Evolutionary conservation across 441 rosid species (phyloP).

Genomic region (Syzygium malaccense): DNA sequence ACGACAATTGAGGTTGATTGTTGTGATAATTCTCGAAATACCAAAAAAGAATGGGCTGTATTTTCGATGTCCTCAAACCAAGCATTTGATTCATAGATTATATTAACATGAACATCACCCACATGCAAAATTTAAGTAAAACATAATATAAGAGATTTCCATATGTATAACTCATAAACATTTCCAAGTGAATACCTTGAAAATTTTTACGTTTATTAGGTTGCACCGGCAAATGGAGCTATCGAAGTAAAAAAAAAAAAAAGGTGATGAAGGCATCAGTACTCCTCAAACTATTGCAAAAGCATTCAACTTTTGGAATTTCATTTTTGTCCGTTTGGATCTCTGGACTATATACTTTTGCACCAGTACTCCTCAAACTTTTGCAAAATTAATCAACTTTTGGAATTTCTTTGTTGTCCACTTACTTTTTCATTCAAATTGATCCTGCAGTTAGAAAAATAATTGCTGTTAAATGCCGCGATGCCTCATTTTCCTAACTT

Average conservation of each 20-base stretch:
- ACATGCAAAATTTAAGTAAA: too few species aligned
- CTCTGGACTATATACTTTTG: background rate
- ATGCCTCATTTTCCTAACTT: too few species aligned
- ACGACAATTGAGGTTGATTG: background rate
- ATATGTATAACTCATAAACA: background rate
- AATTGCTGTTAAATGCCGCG: too few species aligned
- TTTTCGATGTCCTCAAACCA: background rate
- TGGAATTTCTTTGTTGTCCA: background rate
- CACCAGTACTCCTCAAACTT: background rate
- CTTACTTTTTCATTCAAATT: background rate
- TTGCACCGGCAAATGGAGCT: background rate
- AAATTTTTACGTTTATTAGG: background rate
- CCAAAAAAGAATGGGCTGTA: background rate
- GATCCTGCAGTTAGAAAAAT: background rate
- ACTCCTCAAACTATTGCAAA: background rate
- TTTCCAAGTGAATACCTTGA: background rate
- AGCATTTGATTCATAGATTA: accelerated
- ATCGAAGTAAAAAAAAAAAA: too few species aligned
- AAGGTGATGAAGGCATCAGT: background rate
- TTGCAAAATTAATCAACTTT: background rate
- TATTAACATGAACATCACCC: background rate
- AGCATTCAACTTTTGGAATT: background rate
- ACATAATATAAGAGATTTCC: too few species aligned
- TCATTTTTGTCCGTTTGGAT: background rate
- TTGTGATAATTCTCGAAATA: background rate